Percentiles rank a stretch among this genome's conserved stretches.
phyloP scores from a whole-genome alignment of 2,329 filamentous ascomycete genomes.

The Xylariaceae sp. region DNA sequence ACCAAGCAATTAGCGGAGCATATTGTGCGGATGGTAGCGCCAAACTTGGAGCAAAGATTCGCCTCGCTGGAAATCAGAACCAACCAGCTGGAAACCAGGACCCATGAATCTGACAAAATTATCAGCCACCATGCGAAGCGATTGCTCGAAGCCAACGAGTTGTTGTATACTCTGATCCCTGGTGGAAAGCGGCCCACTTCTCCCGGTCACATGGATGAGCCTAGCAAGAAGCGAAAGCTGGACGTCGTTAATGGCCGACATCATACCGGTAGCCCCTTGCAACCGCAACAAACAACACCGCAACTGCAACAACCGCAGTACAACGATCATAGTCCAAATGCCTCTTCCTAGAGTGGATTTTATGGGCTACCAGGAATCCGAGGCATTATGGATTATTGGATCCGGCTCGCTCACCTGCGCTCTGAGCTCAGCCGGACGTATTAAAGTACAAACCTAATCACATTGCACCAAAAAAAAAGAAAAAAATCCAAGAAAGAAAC shows the following conservation, averaged over 20 bases:
- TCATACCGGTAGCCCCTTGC: conserved; percentile 20
- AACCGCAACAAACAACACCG: background rate
- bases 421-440: background rate
- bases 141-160: background rate
- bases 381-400: background rate
- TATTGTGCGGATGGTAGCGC: conserved; percentile 36
- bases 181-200: conserved; percentile 14
- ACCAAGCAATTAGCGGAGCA: conserved; percentile 40
- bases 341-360: background rate
- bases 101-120: background rate
- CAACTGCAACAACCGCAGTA: background rate
- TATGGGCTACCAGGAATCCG: background rate
- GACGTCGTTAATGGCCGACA: conserved; percentile 13
- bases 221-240: conserved; percentile 17
- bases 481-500: too few relatives aligned
- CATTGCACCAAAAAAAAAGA: too few relatives aligned
- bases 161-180: background rate
- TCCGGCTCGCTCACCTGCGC: background rate
- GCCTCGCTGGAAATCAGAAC: conserved; percentile 4
- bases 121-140: background rate
- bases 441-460: background rate
- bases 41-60: conserved; percentile 18
- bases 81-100: conserved; percentile 4
- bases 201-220: conserved; percentile 10
- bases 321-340: background rate